Conservation (phyloP, 192 early-diverging fungal species). For the Funneliformis mosseae region DNA sequence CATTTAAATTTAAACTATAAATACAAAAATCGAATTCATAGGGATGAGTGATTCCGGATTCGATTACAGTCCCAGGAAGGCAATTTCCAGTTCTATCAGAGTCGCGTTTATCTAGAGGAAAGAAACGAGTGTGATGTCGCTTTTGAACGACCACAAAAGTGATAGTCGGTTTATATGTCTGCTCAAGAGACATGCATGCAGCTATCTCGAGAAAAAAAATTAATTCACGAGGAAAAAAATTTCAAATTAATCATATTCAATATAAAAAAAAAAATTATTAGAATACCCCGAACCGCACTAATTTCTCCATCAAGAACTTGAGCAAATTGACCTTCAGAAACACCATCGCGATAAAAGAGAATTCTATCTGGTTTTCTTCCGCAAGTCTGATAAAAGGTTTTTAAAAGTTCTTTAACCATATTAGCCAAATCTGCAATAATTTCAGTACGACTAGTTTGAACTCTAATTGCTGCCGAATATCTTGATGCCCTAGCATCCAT, state of each 20-base stretch:
- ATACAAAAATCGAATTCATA: constrained; percentile 83
- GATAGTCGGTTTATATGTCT: constrained; percentile 72
- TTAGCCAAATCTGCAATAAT: constrained; percentile 70
- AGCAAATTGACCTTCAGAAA: constrained; percentile 85
- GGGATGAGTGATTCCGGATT: constrained; percentile 75
- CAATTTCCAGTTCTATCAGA: constrained; percentile 81
- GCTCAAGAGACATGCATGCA: constrained; percentile 66
- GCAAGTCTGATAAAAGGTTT: constrained; percentile 62
- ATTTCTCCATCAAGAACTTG: constrained; percentile 77
- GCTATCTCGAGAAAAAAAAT: constrained; percentile 43
- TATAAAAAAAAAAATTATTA: too few species aligned
- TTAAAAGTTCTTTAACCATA: constrained; percentile 68
- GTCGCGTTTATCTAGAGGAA: constrained; percentile 61
- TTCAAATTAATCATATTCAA: constrained; percentile 3
- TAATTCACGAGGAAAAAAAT: background rate
- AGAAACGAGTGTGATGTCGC: constrained; percentile 90
- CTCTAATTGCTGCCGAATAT: constrained; percentile 63
- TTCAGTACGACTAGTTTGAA: constrained; percentile 71
- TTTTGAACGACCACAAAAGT: constrained; percentile 89
- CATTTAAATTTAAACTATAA: background rate
- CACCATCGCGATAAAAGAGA: constrained; percentile 88
- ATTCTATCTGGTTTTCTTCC: constrained; percentile 77
- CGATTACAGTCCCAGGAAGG: constrained; percentile 79
- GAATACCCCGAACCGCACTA: constrained; percentile 53
- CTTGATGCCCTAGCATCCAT: constrained; percentile 65